Conservation (phyloP, 1,284 basidiomycete genomes). For the Apiotrichum siamense region DNA sequence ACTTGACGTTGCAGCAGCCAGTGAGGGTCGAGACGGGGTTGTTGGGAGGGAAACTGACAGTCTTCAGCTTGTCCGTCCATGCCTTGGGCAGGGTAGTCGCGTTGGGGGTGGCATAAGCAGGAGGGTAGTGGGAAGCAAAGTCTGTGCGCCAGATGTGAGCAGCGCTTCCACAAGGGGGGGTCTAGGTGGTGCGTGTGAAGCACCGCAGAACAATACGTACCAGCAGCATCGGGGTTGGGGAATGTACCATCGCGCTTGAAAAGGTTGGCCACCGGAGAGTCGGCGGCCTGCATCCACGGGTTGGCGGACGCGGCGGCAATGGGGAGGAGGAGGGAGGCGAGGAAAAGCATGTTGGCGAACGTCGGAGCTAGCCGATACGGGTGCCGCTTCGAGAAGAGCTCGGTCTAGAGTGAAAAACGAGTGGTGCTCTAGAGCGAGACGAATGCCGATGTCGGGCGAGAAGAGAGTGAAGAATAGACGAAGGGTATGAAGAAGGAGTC, state of each 20-base stretch:
- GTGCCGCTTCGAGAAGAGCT: too few species aligned
- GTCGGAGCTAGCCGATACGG: too few species aligned
- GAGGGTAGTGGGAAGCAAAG: slow-evolving; percentile 20
- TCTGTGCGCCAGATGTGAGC: not conserved
- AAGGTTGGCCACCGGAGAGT: slow-evolving; percentile 14
- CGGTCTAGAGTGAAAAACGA: not conserved
- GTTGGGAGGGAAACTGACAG: slow-evolving; percentile 9
- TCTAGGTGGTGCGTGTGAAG: not conserved
- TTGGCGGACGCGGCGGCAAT: slow-evolving; percentile 2
- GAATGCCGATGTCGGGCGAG: not conserved
- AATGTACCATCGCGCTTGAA: slow-evolving; percentile 19
- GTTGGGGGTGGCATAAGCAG: slow-evolving; percentile 8
- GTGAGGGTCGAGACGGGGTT: slow-evolving; percentile 9
- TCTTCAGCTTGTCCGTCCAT: slow-evolving; percentile 24
- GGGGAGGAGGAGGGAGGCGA: slow-evolving; percentile 7
- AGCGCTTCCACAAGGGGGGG: too few species aligned
- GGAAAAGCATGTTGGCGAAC: slow-evolving; percentile 8
- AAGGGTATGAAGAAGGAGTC: not conserved
- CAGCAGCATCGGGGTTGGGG: slow-evolving; percentile 12
- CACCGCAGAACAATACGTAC: not conserved
- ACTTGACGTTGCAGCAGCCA: slow-evolving; percentile 17
- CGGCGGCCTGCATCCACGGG: slow-evolving; percentile 11
- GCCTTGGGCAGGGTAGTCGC: slow-evolving; percentile 18
- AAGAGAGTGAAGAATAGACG: not conserved
- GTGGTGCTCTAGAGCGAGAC: not conserved